Conservation (phyloP, 192 early-diverging fungal genomes). For the Rhizoclosmatium globosum region DNA sequence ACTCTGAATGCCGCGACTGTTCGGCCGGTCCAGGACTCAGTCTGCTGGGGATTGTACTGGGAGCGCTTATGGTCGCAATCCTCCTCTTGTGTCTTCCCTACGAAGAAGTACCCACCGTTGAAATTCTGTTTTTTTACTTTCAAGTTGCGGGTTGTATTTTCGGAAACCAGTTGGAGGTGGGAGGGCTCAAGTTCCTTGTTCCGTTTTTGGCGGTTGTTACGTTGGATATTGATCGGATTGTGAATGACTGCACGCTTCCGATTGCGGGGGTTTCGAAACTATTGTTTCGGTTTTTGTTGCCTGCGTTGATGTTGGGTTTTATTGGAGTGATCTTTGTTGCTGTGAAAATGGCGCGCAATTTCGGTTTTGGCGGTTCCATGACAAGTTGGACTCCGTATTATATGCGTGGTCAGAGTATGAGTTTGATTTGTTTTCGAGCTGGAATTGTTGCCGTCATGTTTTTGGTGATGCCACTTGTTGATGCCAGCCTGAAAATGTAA, state of each 20-base stretch:
- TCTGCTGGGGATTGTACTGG: slow-evolving; percentile 4
- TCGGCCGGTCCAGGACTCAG: background rate
- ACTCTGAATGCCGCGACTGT: slow-evolving; percentile 12
- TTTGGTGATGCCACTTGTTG: slow-evolving; percentile 39
- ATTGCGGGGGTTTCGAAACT: slow-evolving; percentile 20
- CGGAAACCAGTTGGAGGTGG: background rate
- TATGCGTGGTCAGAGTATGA: slow-evolving; percentile 20
- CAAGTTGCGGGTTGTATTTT: slow-evolving; percentile 20
- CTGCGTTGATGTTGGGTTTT: background rate
- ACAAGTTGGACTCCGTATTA: too few species aligned
- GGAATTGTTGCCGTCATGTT: slow-evolving; percentile 16
- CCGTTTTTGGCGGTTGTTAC: slow-evolving; percentile 21
- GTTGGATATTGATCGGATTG: slow-evolving; percentile 27
- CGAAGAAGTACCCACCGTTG: slow-evolving; percentile 23
- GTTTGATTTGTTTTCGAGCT: slow-evolving; percentile 31
- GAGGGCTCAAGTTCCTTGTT: background rate
- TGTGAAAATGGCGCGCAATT: too few species aligned
- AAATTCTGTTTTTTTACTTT: slow-evolving; percentile 33
- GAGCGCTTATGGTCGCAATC: background rate
- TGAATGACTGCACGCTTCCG: slow-evolving; percentile 18
- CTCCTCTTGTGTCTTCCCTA: slow-evolving; percentile 12
- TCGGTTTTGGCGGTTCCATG: too few species aligned
- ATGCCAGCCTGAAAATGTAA: slow-evolving; percentile 18
- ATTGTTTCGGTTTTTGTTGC: slow-evolving; percentile 28
- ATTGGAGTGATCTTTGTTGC: background rate